These are phyloP conservation scores for Nepenthes gracilis DNA, from an alignment of 148 eudicot species.

Conservation along the genomic window DNA sequence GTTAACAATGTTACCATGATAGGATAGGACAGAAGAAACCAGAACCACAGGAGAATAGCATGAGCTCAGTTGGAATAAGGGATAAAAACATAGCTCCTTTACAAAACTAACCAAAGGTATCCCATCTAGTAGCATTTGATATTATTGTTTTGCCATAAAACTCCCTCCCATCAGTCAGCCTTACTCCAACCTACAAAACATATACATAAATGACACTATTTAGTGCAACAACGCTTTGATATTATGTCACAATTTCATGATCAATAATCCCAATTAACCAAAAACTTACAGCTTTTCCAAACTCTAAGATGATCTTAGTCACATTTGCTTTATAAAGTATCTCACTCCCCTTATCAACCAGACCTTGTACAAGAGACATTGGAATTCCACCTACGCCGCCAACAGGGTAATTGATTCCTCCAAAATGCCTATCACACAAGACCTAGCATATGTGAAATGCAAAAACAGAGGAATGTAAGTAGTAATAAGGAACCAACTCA, in stretches of 20 bases:
- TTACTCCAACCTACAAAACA: slow-evolving; percentile 65
- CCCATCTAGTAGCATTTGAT: slow-evolving; percentile 99
- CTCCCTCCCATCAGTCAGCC: slow-evolving; percentile 74
- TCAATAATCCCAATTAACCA: neutral
- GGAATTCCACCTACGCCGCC: slow-evolving; percentile 98
- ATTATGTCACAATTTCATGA: neutral
- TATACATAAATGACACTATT: neutral
- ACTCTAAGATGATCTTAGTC: slow-evolving; percentile 50
- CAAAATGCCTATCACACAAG: slow-evolving; percentile 95
- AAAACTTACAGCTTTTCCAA: slow-evolving; percentile 83
- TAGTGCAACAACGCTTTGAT: neutral
- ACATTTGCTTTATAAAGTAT: slow-evolving; percentile 93
- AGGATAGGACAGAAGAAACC: neutral
- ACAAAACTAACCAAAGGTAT: slow-evolving; percentile 72
- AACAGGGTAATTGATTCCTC: slow-evolving; percentile 96
- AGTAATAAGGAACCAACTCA: neutral
- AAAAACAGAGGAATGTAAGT: slow-evolving; percentile 7
- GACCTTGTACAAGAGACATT: slow-evolving; percentile 74
- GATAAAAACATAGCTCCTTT: neutral
- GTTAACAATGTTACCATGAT: neutral
- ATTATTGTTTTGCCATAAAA: slow-evolving; percentile 72
- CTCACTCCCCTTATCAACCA: slow-evolving; percentile 74
- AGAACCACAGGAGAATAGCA: too few species aligned
- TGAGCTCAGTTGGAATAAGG: neutral
- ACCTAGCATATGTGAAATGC: slow-evolving; percentile 40